Evolutionary conservation across 441 rosid genomes (phyloP).

Genomic region (Mallotus japonicus): DNA sequence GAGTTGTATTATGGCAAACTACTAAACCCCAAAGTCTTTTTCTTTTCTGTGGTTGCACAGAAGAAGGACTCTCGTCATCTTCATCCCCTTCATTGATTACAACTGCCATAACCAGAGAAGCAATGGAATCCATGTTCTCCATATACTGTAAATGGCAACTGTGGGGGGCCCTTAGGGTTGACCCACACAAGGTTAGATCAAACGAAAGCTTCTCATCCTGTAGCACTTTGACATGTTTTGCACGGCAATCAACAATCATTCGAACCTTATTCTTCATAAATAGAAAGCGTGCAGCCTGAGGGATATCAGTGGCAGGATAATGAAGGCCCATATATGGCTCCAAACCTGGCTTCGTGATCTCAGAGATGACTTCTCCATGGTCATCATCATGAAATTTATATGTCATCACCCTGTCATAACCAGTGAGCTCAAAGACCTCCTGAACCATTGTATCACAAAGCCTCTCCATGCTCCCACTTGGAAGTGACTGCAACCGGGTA

Average conservation of each 20-base stretch:
- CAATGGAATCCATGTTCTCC: slow-evolving; percentile 92
- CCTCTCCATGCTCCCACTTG: slow-evolving; percentile 91
- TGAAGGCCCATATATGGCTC: slow-evolving; percentile 94
- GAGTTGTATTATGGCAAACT: slow-evolving; percentile 81
- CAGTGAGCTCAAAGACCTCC: slow-evolving; percentile 92
- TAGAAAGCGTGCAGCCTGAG: slow-evolving; percentile 91
- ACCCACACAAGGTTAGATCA: slow-evolving; percentile 87
- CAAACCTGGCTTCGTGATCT: slow-evolving; percentile 76
- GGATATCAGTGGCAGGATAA: slow-evolving; percentile 96
- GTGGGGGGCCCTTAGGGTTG: slow-evolving; percentile 91
- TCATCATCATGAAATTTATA: slow-evolving; percentile 96
- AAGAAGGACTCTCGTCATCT: slow-evolving; percentile 41
- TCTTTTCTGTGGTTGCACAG: slow-evolving; percentile 60
- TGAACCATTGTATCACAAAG: slow-evolving; percentile 94
- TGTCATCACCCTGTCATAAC: slow-evolving; percentile 95
- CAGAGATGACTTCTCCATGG: slow-evolving; percentile 92
- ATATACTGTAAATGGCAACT: slow-evolving; percentile 88
- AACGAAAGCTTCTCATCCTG: slow-evolving; percentile 84
- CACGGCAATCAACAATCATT: slow-evolving; percentile 88
- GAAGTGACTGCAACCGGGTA: slow-evolving; percentile 73
- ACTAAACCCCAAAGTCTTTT: slow-evolving; percentile 96
- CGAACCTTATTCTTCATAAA: slow-evolving; percentile 95
- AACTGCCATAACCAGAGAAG: slow-evolving; percentile 94
- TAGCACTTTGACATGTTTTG: slow-evolving; percentile 79
- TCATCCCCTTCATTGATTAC: slow-evolving; percentile 82